phyloP scores from a whole-genome alignment of 306 rosid species.

The Lathyrus oleraceus region DNA sequence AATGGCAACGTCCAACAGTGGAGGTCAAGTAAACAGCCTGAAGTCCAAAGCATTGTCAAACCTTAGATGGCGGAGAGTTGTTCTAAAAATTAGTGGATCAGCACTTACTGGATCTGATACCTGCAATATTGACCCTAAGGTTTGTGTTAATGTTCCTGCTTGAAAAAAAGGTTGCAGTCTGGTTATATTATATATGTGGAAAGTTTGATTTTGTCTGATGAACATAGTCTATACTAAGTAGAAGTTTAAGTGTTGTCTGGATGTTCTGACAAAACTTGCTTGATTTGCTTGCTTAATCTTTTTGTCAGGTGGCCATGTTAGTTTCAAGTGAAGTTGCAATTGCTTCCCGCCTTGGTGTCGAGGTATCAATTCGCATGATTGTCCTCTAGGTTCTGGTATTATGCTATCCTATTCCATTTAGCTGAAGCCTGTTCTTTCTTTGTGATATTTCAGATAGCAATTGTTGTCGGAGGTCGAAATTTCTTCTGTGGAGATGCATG shows the following conservation, averaged over 20 bases:
- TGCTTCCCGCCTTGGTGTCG: constrained; percentile 85
- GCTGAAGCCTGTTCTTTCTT: constrained; percentile 24
- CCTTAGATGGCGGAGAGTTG: constrained; percentile 89
- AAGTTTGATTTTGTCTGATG: constrained; percentile 18
- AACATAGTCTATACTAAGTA: constrained; percentile 24
- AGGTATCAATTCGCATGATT: constrained; percentile 58
- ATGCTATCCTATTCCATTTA: constrained; percentile 25
- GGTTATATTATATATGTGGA: not conserved
- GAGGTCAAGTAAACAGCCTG: constrained; percentile 56
- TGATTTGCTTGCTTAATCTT: constrained; percentile 32
- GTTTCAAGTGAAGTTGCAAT: constrained; percentile 80
- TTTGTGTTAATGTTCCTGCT: constrained; percentile 33
- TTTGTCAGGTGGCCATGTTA: constrained; percentile 70
- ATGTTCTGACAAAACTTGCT: constrained; percentile 13
- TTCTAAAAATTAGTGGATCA: constrained; percentile 88
- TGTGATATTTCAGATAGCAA: constrained; percentile 67
- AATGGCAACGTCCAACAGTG: constrained; percentile 53
- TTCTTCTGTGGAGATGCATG: constrained; percentile 94
- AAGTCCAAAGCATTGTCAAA: constrained; percentile 66
- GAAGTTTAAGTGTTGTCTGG: constrained; percentile 24
- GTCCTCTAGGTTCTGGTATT: constrained; percentile 10
- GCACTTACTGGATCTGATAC: constrained; percentile 87
- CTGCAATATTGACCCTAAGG: constrained; percentile 87
- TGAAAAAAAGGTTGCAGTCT: not conserved
- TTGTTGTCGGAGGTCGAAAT: constrained; percentile 94